Evolutionary conservation across 2,329 filamentous ascomycete species (phyloP), one percentile per base, ranked within the genome.

Genomic region (Hortaea werneckii): DNA sequence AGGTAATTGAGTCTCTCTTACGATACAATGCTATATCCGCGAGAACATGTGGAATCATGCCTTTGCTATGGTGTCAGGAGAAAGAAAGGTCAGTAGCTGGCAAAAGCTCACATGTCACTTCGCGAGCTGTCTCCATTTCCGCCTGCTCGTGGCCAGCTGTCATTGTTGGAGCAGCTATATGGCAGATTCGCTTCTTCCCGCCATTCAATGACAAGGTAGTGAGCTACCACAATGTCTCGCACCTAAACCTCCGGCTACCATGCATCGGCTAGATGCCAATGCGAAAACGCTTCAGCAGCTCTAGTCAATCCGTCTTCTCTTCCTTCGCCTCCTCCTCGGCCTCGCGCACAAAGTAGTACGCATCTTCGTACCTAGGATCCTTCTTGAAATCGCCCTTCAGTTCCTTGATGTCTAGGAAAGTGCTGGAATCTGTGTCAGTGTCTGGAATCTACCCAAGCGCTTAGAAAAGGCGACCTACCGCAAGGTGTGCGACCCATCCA

Each of bases 341-440:
- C 41, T 56, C 57, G 28, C 59, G 50, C 34, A 62, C 48, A 48
- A 66, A 65, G 51, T 62, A 65, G 46, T 50, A 61, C n/a, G 54
- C 50, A 38, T 58, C 59, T 11, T 60, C 54, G 43, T 54, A 62
- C 40, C 61, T 55, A 8, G 59, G 54, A 44, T 66, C 60, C 37
- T 57, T 52, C 53, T 60, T 60, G 62, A 62, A 66, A 40, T 54
- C 55, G 28, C 63, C 63, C 8, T 52, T 56, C 40, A 65, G 48
- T 34, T 58, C 60, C 51, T 62, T 62, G 49, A 63, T 61, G 9
- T 55, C 54, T 28, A 55, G 48, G 46, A 59, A 65, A 5, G 54
- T 58, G 37, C 61, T 63, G 37, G 28, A 3, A 8, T 28, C 11
- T 26, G 30, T 5, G 42, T 46, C 28, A 47, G 52, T 45, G 12